Conservation (phyloP, 129 eudicot species). For the Cynara cardunculus region DNA sequence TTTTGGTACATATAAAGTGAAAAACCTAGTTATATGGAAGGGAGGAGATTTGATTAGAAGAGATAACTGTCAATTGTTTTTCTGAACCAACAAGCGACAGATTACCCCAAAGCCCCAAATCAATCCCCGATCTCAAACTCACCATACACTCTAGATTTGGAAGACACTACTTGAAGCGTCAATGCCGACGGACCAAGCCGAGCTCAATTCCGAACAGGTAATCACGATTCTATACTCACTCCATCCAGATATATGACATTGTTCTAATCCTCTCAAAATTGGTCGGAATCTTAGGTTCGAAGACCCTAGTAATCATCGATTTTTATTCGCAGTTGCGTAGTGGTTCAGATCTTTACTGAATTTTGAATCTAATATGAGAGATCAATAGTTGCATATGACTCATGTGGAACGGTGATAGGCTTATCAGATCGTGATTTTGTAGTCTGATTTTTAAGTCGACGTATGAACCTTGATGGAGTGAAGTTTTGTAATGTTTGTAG, state of each 20-base stretch:
- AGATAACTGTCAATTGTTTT: conserved; percentile 8
- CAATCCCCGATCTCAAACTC: conserved; percentile 25
- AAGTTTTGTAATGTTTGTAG: background rate
- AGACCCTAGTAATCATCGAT: conserved; percentile 14
- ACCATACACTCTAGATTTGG: conserved; percentile 23
- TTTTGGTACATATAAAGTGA: no score
- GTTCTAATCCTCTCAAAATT: conserved; percentile 1
- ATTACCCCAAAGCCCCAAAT: background rate
- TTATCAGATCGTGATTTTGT: conserved; percentile 6
- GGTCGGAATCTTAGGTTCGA: conserved; percentile 8
- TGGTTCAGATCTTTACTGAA: conserved; percentile 10
- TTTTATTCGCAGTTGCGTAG: background rate
- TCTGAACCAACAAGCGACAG: conserved; percentile 14
- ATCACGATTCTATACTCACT: background rate
- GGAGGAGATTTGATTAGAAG: background rate
- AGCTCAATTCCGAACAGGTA: conserved; percentile 68
- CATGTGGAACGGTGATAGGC: background rate
- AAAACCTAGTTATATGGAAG: conserved; percentile 5
- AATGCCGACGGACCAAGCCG: conserved; percentile 64
- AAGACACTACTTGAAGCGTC: conserved; percentile 3
- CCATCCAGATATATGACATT: background rate
- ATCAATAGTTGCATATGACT: background rate
- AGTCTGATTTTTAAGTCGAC: background rate
- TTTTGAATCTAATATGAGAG: conserved; percentile 8
- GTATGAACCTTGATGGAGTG: conserved; percentile 7